phyloP scores from a whole-genome alignment of 352 stramenopile species.

The Aphanomyces stellatus region DNA sequence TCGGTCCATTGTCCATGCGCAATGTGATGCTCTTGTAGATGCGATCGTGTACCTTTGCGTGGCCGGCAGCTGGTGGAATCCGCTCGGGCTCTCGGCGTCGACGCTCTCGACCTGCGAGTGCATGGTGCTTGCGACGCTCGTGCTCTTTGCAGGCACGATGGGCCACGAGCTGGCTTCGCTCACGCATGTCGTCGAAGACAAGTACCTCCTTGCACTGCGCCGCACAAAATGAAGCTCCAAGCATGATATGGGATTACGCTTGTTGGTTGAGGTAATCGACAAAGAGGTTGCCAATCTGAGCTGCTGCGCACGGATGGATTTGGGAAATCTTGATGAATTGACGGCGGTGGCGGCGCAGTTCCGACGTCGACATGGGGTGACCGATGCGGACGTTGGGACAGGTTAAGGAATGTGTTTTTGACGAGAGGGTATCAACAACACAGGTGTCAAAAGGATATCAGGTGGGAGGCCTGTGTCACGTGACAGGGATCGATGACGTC shows the following conservation, averaged over 20 bases:
- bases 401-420: neutral
- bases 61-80: neutral
- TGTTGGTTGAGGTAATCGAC: conserved; percentile 75
- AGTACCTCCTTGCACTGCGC: neutral
- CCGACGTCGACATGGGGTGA: conserved; percentile 41
- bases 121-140: neutral
- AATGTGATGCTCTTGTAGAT: neutral
- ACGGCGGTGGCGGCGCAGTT: conserved; percentile 57
- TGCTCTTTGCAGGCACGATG: neutral
- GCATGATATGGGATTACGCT: conserved; percentile 24
- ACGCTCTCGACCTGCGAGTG: neutral
- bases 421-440: neutral
- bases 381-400: conserved; percentile 28
- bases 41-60: neutral
- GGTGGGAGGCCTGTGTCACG: conserved; percentile 27
- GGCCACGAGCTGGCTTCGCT: neutral
- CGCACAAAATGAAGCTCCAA: neutral
- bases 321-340: conserved; percentile 79
- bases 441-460: conserved; percentile 15
- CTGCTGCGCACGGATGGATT: conserved; percentile 40
- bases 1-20: neutral
- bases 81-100: neutral
- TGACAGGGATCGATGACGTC: conserved; percentile 40
- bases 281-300: conserved; percentile 52
- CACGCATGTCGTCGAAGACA: neutral